Evolutionary conservation across 2,329 filamentous ascomycete genomes (phyloP).

Genomic region (Clarireedia monteithiana): DNA sequence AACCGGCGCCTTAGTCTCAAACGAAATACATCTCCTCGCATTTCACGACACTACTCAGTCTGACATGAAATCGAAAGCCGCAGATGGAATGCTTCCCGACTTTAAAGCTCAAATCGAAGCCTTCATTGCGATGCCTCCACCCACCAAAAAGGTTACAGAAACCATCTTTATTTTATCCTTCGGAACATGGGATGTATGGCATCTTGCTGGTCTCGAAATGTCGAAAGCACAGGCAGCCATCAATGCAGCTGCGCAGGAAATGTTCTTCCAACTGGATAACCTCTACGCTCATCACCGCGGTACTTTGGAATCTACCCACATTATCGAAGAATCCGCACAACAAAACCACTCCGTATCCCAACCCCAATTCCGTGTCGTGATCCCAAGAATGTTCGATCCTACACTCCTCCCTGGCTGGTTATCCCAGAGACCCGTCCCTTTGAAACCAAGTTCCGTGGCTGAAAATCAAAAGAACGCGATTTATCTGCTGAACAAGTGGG

Average conservation of each 20-base stretch:
- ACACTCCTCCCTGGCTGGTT: constrained; percentile 47
- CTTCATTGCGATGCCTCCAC: constrained; percentile 19
- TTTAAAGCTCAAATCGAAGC: constrained; percentile 23
- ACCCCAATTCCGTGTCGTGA: constrained; percentile 39
- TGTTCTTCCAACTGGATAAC: constrained; percentile 25
- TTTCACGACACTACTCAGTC: background rate
- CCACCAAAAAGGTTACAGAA: constrained; percentile 9
- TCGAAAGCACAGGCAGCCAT: constrained; percentile 12
- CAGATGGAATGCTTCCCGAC: constrained; percentile 20
- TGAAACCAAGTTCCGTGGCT: constrained; percentile 38
- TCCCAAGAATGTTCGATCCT: constrained; percentile 46
- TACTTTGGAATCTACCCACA: background rate
- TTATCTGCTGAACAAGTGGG: constrained; percentile 44
- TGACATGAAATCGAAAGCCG: background rate
- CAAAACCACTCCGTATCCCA: background rate
- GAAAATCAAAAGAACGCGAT: constrained; percentile 49
- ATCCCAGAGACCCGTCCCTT: constrained; percentile 34
- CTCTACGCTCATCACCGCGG: constrained; percentile 19
- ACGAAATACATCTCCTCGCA: constrained; percentile 14
- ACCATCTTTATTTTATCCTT: constrained; percentile 27
- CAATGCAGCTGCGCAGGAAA: constrained; percentile 15
- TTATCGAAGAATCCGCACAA: background rate
- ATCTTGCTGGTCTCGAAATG: constrained; percentile 21
- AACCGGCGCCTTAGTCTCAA: constrained; percentile 21
- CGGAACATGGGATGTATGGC: constrained; percentile 29